Base-by-base conservation (phyloP, 1,284 basidiomycete genomes). In the Taiwanofungus camphoratus region DNA sequence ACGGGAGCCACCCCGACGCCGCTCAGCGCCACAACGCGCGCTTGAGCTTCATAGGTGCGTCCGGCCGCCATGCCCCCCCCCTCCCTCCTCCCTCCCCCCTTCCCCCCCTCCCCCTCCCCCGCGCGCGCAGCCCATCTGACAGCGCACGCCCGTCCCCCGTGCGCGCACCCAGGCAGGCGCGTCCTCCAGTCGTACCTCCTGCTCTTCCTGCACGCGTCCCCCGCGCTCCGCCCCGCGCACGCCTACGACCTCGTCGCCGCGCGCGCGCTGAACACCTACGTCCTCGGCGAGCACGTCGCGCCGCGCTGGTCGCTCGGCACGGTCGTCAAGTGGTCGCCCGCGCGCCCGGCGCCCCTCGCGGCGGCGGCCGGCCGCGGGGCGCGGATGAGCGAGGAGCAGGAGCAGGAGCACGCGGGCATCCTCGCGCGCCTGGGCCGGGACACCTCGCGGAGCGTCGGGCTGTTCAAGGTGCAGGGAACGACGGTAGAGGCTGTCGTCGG, bases 391-490 rank as follows among this genome's bases (percentile, higher is more conserved):
- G n/a, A n/a, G n/a, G n/a, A n/a, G n/a, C n/a, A n/a, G n/a, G n/a
- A n/a, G n/a, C n/a, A n/a, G n/a, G n/a, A n/a, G n/a, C n/a, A n/a
- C n/a, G 47, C 46, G 7, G 42, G 33, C 39, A 37, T 51, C n/a
- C 35, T 52, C 2, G 47, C 42, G 19, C 58, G 61, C n/a, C 49
- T 60, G 27, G 59, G 60, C 39, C 45, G 52, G 21, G 54, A 56
- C 9, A 58, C 71, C 8, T 56, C 74, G 41, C 63, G 63, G 49
- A 70, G 71, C 40, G 73, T 81, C 1, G 87, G 87, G 2, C 57
- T 88, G 49, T 84, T 82, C 57, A 89, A 88, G 57, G 77, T 89
- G 20, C 76, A 83, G 55, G 87, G 87, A 5, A 79, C 84, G 41
- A 72, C 79, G 0, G 82, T 89, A 2, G 76, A 83, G 51, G 86